Conservation (phyloP, 2,329 filamentous ascomycete genomes). For the Cladosporium oxysporum region DNA sequence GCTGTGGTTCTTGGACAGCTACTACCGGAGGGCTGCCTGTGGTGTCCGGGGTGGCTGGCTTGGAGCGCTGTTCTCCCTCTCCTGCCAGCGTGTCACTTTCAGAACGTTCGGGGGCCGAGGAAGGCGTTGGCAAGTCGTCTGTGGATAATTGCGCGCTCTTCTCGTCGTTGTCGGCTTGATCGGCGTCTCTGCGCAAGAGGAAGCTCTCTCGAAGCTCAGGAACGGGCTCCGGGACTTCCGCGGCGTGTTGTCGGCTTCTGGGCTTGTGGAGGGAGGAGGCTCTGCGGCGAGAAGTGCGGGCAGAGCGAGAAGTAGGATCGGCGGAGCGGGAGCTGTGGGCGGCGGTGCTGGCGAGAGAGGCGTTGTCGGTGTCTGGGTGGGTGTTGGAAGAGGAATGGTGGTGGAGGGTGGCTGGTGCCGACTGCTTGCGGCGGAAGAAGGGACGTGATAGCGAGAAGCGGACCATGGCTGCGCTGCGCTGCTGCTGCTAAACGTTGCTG, state of each 20-base stretch:
- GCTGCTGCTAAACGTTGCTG: neutral
- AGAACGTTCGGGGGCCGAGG: neutral
- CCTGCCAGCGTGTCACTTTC: conserved; percentile 22
- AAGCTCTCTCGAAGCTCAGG: conserved; percentile 24
- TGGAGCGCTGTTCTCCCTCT: conserved; percentile 8
- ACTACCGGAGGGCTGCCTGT: neutral
- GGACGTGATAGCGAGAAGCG: conserved; percentile 26
- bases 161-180: neutral
- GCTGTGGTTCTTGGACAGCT: conserved; percentile 4
- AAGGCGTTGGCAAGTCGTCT: neutral
- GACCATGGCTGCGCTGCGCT: conserved; percentile 21
- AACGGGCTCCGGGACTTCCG: conserved; percentile 25
- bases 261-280: neutral
- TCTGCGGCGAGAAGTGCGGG: conserved; percentile 2
- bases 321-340: conserved; percentile 21
- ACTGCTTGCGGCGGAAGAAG: conserved; percentile 28
- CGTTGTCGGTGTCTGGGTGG: conserved; percentile 22
- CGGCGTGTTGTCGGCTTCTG: conserved; percentile 15
- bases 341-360: conserved; percentile 25
- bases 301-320: neutral
- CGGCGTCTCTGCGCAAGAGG: conserved; percentile 5
- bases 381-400: neutral
- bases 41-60: conserved; percentile 4
- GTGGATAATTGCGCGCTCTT: neutral
- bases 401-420: conserved; percentile 23